Evolutionary conservation across 768 basidiomycete species (phyloP).

Genomic region (Leccinum barrowsii): DNA sequence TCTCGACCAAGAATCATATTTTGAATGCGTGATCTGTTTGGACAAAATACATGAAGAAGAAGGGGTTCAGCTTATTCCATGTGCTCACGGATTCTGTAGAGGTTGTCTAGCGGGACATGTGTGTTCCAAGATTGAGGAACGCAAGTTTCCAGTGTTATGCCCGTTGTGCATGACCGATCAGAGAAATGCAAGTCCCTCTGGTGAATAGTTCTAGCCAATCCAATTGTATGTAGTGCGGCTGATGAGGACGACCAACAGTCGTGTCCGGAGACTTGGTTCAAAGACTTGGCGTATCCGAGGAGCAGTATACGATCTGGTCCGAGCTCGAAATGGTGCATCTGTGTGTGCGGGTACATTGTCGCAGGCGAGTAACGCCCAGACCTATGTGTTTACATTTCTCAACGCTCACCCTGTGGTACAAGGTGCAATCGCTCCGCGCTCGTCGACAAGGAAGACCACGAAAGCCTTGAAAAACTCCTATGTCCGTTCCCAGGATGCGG

Average conservation of each 20-base stretch:
- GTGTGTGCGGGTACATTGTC: conserved; percentile 45
- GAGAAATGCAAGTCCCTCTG: conserved; percentile 26
- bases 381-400: background rate
- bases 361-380: conserved; percentile 33
- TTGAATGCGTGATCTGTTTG: conserved; percentile 55
- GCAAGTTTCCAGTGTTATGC: conserved; percentile 56
- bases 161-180: conserved; percentile 47
- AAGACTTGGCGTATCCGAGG: conserved; percentile 41
- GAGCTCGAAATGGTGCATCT: conserved; percentile 44
- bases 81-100: conserved; percentile 53
- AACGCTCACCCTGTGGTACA: background rate
- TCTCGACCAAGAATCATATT: conserved; percentile 18
- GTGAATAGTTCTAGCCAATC: conserved; percentile 20
- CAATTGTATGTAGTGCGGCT: background rate
- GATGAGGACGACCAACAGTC: conserved; percentile 26
- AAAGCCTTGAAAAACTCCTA: conserved; percentile 34
- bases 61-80: conserved; percentile 38
- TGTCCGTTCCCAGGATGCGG: conserved; percentile 50
- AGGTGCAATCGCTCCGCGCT: conserved; percentile 50
- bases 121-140: conserved; percentile 44
- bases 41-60: conserved; percentile 42
- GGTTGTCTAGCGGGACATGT: conserved; percentile 46
- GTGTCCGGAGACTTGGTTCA: conserved; percentile 37
- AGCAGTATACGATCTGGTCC: conserved; percentile 37
- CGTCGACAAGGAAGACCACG: conserved; percentile 48